Evolutionary conservation across 768 basidiomycete species (phyloP).

Genomic region (Hygrocybe coccinea): DNA sequence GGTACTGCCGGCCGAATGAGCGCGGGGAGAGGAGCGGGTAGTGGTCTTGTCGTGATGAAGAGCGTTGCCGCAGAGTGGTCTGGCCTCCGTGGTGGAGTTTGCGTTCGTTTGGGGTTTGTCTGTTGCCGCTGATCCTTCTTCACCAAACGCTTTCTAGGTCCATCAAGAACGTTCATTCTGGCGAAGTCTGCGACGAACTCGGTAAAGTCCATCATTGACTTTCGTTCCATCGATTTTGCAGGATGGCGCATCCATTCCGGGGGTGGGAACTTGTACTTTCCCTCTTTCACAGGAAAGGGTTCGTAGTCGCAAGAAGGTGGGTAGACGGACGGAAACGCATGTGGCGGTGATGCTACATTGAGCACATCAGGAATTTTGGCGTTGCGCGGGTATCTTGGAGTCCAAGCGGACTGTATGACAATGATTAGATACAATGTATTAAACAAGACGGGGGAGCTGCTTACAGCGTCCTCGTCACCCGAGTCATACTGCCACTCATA

Average conservation of each 20-base stretch:
- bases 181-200: constrained; percentile 19
- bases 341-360: constrained; percentile 11
- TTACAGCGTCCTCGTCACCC: constrained; percentile 12
- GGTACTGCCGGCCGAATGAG: neutral
- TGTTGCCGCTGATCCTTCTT: constrained; percentile 2
- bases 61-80: constrained; percentile 23
- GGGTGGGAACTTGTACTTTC: constrained; percentile 22
- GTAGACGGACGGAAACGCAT: constrained; percentile 27
- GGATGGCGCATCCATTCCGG: constrained; percentile 32
- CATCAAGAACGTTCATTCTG: constrained; percentile 22
- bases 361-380: neutral
- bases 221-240: neutral
- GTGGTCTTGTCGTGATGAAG: constrained; percentile 15
- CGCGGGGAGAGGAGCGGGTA: neutral
- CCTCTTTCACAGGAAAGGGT: constrained; percentile 10
- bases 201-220: constrained; percentile 20
- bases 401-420: neutral
- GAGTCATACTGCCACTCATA: constrained; percentile 12
- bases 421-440: neutral
- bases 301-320: constrained; percentile 1
- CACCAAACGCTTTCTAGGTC: constrained; percentile 5
- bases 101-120: neutral
- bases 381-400: neutral
- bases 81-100: neutral
- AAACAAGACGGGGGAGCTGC: neutral